These are phyloP conservation scores for Nitzschia palea DNA, from an alignment of 108 stramenopile species.

Conservation along the genomic window DNA sequence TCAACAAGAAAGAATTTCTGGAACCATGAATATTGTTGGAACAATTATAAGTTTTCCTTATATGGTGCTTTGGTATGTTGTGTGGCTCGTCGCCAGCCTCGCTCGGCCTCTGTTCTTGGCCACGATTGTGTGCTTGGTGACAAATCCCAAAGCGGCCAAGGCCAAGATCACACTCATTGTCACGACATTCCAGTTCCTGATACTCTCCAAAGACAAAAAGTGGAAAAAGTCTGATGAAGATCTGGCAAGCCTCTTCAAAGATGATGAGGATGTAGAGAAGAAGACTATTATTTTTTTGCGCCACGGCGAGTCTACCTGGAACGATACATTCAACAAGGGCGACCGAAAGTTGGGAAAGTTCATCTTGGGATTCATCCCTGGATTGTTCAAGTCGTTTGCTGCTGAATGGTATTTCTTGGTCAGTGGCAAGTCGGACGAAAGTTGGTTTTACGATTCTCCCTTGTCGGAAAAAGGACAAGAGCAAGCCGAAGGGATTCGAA, in stretches of 20 bases:
- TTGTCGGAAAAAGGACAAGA: slow-evolving; percentile 62
- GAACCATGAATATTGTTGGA: slow-evolving; percentile 36
- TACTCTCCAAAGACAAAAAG: slow-evolving; percentile 78
- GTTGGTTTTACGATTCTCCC: slow-evolving; percentile 86
- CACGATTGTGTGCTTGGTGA: slow-evolving; percentile 50
- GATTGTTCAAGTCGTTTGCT: slow-evolving; percentile 54
- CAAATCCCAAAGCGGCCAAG: slow-evolving; percentile 58
- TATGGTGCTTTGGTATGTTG: slow-evolving; percentile 27
- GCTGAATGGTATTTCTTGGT: slow-evolving; percentile 75
- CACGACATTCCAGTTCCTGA: slow-evolving; percentile 54
- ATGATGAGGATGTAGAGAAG: slow-evolving; percentile 34
- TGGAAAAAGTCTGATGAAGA: slow-evolving; percentile 61
- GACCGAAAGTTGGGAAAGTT: slow-evolving; percentile 65
- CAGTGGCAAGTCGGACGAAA: slow-evolving; percentile 57
- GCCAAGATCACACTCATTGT: slow-evolving; percentile 60
- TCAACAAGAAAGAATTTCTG: not conserved
- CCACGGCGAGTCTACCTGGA: slow-evolving; percentile 84
- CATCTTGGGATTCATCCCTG: slow-evolving; percentile 68
- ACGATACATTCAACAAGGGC: slow-evolving; percentile 87
- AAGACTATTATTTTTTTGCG: slow-evolving; percentile 84
- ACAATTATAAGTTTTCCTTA: slow-evolving; percentile 32
- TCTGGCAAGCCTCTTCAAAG: slow-evolving; percentile 55
- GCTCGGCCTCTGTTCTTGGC: slow-evolving; percentile 59
- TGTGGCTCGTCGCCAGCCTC: slow-evolving; percentile 55
- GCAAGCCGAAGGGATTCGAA: slow-evolving; percentile 59